Evolutionary conservation across 495 filamentous ascomycete genomes (phyloP).

Genomic region (Hypoxylon fuscum): DNA sequence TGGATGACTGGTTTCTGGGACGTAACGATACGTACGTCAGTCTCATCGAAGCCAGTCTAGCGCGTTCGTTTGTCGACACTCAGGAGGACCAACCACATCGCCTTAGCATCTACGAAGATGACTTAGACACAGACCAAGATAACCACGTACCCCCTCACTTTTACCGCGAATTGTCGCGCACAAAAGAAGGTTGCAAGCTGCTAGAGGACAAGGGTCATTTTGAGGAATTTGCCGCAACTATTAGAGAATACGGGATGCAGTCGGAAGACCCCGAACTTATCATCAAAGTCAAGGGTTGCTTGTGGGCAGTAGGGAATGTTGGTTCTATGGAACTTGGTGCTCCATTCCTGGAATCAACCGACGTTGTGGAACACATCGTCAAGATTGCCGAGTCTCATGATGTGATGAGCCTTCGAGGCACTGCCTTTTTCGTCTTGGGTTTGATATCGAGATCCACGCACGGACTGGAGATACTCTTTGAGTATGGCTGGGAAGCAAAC

Average conservation of each 20-base stretch:
- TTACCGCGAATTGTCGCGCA: conserved; percentile 93
- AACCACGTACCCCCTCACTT: conserved; percentile 89
- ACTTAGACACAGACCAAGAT: conserved; percentile 61
- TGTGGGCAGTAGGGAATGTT: conserved; percentile 98
- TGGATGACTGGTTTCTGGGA: conserved; percentile 99
- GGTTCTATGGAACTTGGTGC: conserved; percentile 98
- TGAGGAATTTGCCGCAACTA: conserved; percentile 86
- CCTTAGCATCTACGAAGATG: conserved; percentile 63
- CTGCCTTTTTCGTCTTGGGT: conserved; percentile 94
- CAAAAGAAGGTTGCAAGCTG: conserved; percentile 88
- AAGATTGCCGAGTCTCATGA: conserved; percentile 85
- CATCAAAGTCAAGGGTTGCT: conserved; percentile 93
- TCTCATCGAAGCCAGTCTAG: conserved; percentile 95
- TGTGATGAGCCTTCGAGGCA: conserved; percentile 91
- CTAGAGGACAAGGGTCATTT: conserved; percentile 95
- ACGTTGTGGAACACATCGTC: conserved; percentile 86
- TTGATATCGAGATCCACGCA: conserved; percentile 92
- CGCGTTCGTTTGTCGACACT: conserved; percentile 80
- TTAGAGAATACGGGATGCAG: conserved; percentile 82
- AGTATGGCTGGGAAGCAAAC: conserved; percentile 91
- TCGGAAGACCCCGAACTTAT: conserved; percentile 87
- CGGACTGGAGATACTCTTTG: conserved; percentile 85
- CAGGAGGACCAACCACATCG: conserved; percentile 63
- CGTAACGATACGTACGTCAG: conserved; percentile 94
- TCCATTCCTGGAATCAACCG: conserved; percentile 85